These are phyloP conservation scores for Sphaerosporella brunnea DNA, from an alignment of 495 filamentous ascomycete species.

Conservation along the genomic window DNA sequence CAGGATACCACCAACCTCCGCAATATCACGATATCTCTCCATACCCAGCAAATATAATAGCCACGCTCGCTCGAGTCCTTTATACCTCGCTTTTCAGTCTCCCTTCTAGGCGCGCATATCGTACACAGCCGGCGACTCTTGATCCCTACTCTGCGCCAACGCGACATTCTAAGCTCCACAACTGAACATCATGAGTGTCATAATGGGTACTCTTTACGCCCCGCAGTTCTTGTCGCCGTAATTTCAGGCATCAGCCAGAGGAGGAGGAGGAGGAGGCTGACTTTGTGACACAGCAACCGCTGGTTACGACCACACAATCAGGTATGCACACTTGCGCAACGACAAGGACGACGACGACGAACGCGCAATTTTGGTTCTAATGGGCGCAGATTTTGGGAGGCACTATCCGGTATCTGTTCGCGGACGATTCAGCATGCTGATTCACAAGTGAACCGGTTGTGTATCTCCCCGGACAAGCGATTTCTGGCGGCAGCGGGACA, in stretches of 20 bases:
- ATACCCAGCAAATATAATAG: no score
- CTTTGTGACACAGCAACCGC: slow-evolving; percentile 34
- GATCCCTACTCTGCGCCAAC: no score
- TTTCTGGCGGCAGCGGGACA: slow-evolving; percentile 90
- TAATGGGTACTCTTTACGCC: slow-evolving; percentile 23
- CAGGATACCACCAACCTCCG: no score
- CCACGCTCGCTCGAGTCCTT: no score
- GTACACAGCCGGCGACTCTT: no score
- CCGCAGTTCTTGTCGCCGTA: not conserved
- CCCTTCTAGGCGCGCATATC: no score
- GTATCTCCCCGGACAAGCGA: slow-evolving; percentile 94
- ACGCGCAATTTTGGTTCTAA: no score
- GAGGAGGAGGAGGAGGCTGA: not conserved
- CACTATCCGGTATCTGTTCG: slow-evolving; percentile 90
- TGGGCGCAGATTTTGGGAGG: slow-evolving; percentile 89
- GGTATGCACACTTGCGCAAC: no score
- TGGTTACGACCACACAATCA: slow-evolving; percentile 97
- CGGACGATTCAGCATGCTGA: slow-evolving; percentile 95
- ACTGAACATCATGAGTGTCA: slow-evolving; percentile 19
- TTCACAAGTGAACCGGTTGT: slow-evolving; percentile 94
- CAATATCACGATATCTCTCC: no score
- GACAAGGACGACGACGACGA: no score
- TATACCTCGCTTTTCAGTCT: no score
- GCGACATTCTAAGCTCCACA: no score
- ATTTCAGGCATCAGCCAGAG: not conserved